Evolutionary conservation across 495 filamentous ascomycete genomes (phyloP).

Genomic region (Alectoria sarmentosa): DNA sequence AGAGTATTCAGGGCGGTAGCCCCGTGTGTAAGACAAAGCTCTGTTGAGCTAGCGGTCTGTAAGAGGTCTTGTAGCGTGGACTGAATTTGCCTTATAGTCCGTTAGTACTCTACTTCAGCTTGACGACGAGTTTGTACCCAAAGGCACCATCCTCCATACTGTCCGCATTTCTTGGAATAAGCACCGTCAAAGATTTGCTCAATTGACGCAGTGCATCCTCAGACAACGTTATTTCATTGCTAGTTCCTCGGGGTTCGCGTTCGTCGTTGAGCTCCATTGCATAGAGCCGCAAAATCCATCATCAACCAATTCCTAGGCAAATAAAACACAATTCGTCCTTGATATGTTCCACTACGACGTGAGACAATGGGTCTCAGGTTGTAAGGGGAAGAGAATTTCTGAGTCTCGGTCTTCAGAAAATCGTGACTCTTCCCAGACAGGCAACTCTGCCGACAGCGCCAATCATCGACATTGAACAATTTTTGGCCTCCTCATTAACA

Average conservation of each 20-base stretch:
- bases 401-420: too few species aligned
- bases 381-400: too few species aligned
- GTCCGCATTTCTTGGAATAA: slow-evolving; percentile 1
- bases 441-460: slow-evolving; percentile 14
- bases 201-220: slow-evolving; percentile 20
- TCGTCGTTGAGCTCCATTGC: neutral
- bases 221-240: slow-evolving; percentile 3
- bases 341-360: too few species aligned
- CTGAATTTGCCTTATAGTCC: neutral
- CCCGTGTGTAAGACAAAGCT: slow-evolving; percentile 36
- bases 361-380: too few species aligned
- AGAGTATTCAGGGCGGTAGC: slow-evolving; percentile 41
- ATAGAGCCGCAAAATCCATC: neutral
- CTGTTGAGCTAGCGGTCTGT: slow-evolving; percentile 27
- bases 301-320: too few species aligned
- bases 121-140: neutral
- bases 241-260: neutral
- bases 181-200: slow-evolving; percentile 11
- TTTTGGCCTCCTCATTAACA: slow-evolving; percentile 10
- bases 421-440: neutral
- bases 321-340: too few species aligned
- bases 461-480: neutral
- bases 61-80: slow-evolving; percentile 11
- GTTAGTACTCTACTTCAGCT: neutral
- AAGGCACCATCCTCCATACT: slow-evolving; percentile 12